Evolutionary conservation across 202 grass and related monocot species (phyloP).

Genomic region (Hordeum pubiflorum): DNA sequence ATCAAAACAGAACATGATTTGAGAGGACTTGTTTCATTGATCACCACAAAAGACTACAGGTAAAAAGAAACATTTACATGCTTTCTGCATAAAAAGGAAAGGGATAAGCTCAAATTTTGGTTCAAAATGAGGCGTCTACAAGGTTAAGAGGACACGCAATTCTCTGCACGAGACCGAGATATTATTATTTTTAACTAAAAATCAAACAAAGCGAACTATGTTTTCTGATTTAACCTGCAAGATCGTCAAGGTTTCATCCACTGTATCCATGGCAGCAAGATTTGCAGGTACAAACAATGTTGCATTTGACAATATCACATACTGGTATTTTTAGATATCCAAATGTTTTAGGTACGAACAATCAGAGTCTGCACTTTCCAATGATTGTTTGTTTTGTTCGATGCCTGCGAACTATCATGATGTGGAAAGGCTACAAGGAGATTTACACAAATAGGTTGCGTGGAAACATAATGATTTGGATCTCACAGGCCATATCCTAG

Average conservation of each 20-base stretch:
- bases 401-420: neutral
- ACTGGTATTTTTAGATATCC: neutral
- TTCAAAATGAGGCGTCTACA: neutral
- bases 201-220: neutral
- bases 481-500: neutral
- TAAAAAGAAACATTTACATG: neutral
- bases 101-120: neutral
- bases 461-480: conserved; percentile 2
- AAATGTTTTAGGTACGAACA: neutral
- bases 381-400: neutral
- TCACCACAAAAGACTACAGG: neutral
- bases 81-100: neutral
- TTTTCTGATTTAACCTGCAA: neutral
- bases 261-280: neutral
- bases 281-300: neutral
- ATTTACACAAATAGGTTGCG: neutral
- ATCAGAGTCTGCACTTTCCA: neutral
- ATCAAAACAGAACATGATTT: neutral
- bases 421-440: neutral
- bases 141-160: neutral
- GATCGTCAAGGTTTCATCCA: neutral
- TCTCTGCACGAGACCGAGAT: neutral
- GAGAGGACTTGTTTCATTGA: neutral
- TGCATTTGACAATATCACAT: neutral
- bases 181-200: neutral